Base-by-base conservation (phyloP, 257 asterid species). In the Lavandula angustifolia region DNA sequence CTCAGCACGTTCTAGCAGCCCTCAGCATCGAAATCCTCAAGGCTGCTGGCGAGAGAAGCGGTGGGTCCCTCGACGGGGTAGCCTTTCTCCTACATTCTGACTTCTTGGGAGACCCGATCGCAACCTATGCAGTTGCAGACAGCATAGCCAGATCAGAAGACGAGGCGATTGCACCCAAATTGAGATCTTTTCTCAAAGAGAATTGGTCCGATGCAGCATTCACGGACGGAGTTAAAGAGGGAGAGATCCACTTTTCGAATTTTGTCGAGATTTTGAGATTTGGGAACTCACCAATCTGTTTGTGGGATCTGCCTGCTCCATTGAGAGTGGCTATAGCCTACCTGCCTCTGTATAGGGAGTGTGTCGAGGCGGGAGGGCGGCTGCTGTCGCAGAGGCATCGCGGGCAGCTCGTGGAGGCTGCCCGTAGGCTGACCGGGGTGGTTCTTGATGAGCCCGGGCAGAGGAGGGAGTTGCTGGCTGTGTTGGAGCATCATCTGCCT, bases 1-100 rank as follows among this genome's bases (percentile, higher is more conserved):
- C 99, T 29, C 96, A 79, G 51, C 95, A 85, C 46, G 86, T 94
- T 35, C 97, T 94, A 6, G 84, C 99, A 44, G 97, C 97, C 53
- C 85, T 90, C 44, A 90, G 97, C 75, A 70, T 90, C 1, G 99
- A 94, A 75, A 94, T 94, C 31, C 94, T 94, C 67, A 94, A 94
- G 80, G 99, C 99, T 37, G 99, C 99, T 10, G 96, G 95, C 0
- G 97, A 90, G 69, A 72, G 97, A 47, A 87, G 97, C 14, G 91
- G 96, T 14, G 96, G 99, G 31, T 90, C 99, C 11, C 95, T 94
- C 0, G 88, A 84, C 0, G 97, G 99, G 51, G 97, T 94, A 4
- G 94, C 88, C 3, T 90, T 90, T 75, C 96, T 94, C 73, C 95
- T 94, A 54, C 82, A 71, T 12, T 86, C 97, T 0, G 88, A 94